Evolutionary conservation across 371 early-diverging fungal genomes (phyloP).

Genomic region (Saksenaea vasiformis): DNA sequence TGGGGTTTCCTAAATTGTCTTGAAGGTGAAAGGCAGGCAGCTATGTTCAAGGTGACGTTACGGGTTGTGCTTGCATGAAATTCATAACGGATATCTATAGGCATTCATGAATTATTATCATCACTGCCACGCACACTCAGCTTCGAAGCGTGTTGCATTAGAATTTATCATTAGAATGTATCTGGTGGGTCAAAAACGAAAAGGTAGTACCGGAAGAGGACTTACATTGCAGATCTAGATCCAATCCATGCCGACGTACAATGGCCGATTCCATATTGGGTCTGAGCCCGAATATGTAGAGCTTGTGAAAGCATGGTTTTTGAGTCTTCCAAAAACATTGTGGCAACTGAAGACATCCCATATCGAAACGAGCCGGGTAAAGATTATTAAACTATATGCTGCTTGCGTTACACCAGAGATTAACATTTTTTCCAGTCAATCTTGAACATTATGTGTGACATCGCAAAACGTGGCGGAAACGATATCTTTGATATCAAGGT

Average conservation of each 20-base stretch:
- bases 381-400: conserved; percentile 25
- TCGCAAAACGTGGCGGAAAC: conserved; percentile 30
- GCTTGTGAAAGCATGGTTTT: conserved; percentile 34
- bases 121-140: conserved; percentile 36
- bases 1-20: conserved; percentile 64
- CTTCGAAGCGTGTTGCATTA: conserved; percentile 36
- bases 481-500: conserved; percentile 34
- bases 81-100: conserved; percentile 26
- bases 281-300: conserved; percentile 18
- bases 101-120: conserved; percentile 40
- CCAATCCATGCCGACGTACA: conserved; percentile 44
- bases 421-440: conserved; percentile 18
- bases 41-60: conserved; percentile 39
- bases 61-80: conserved; percentile 19
- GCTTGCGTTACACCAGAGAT: no score
- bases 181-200: conserved; percentile 39
- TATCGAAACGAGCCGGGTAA: conserved; percentile 50
- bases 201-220: neutral
- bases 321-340: conserved; percentile 55
- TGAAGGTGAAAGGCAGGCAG: conserved; percentile 33
- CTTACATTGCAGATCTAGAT: conserved; percentile 18
- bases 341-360: conserved; percentile 55
- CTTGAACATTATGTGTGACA: conserved; percentile 35
- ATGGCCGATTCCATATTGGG: conserved; percentile 32
- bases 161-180: conserved; percentile 44